Evolutionary conservation across 495 filamentous ascomycete species (phyloP), one percentile per base, ranked within the genome.

Genomic region (Xanthoparmelia taractica): DNA sequence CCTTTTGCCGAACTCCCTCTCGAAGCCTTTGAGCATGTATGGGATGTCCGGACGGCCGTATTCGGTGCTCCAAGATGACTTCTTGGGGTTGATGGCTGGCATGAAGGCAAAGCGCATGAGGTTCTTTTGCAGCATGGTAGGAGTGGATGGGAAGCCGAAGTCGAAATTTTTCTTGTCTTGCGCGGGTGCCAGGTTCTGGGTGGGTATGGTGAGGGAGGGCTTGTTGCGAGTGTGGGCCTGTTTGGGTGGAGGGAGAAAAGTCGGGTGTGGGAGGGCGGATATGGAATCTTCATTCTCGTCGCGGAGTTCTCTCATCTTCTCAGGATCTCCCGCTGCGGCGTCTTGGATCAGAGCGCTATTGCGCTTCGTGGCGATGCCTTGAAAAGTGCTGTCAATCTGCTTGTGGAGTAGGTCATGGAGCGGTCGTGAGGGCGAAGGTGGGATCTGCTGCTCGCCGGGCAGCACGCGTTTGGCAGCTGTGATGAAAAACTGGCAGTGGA

Each of bases 401-500:
- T 93, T 89, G 70, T 93, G 88, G 66, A 93, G 84, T 43, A 84
- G 72, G 63, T 84, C 81, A 69, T 85, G 90, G 40, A 88, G 75
- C 17, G 87, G 87, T 47, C 73, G 71, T 15, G 71, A 73, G 64
- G 69, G 70, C 34, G 71, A 65, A 18, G 69, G 62, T 25, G 63
- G 67, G 17, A 68, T 65, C 18, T 65, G 57, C 33, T 33, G 58
- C 56, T 59, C 40, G 18, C 65, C 66, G 5, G 59, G 66, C 13
- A 43, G 57, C 61, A 82, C 80, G 50, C 84, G 82, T 69, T 85
- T 88, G 36, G 85, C 80, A 23, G 82, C 80, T 0, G 93, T 97
- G 59, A 97, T 87, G 76, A 88, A 97, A 78, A 97, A 96, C 73
- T 96, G 91, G 77, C 91, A 96, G 34, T 87, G 87, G 11, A 97